Evolutionary conservation across 2,329 filamentous ascomycete species (phyloP), one percentile per base, ranked within the genome.

Genomic region (Diplodia intermedia): DNA sequence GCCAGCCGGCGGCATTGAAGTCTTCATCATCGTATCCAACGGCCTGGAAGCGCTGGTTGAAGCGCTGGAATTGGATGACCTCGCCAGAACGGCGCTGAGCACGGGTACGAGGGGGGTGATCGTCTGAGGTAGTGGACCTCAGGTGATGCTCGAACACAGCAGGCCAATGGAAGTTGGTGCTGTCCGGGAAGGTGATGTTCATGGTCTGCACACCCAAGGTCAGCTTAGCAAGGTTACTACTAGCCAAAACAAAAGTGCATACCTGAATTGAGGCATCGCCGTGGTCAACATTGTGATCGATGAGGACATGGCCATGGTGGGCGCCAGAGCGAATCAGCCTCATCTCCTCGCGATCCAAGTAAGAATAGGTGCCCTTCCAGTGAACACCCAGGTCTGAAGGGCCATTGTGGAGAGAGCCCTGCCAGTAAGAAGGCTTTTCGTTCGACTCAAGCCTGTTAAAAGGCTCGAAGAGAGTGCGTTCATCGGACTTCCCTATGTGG

Each of bases 281-380:
- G 11, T 76, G 71, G 11, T 80, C 75, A 20, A 76, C 74, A 66
- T 76, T 75, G 70, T 78, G 74, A 60, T 76, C 72, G 66, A 69
- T 63, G 26, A 71, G 55, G 18, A 29, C 62, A 69, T 67, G 65
- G 54, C 26, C 70, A 18, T 20, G 68, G 9, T 65, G 67, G 11
- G 31, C 52, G 26, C 49, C 33, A 3, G 40, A 23, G 40, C 79
- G 77, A 50, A 79, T 69, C 18, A 43, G 20, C 2, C 29, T 3
- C 18, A 80, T 71, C n/a, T 78, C 75, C 0, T 70, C 33, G 9
- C 71, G 71, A 1, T 78, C 73, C 26, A 83, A 71, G 70, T 76
- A 83, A 3, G 80, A 77, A 69, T 84, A 86, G 26, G 80, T 83
- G 14, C 84, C 83, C 70, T 84, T 85, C 85, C 85, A 87, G 69